Base-by-base conservation (phyloP, 352 stramenopile species). In the Blastocystis sp. region DNA sequence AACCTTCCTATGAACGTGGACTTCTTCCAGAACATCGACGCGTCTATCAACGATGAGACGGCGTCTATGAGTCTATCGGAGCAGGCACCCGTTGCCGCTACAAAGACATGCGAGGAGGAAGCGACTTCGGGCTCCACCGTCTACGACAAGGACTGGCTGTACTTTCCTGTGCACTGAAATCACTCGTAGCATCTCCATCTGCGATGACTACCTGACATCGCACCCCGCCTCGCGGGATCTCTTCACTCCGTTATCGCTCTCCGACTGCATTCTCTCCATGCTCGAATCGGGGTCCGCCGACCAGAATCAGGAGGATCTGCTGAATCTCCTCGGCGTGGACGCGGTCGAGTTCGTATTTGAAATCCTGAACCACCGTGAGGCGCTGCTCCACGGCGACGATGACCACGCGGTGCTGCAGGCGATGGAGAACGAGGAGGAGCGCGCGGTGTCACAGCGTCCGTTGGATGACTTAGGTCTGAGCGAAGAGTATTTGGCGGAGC, bases 221-320 rank as follows among this genome's bases (percentile, higher is more conserved):
- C 59, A 85, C 55, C 74, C 74, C 1, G 61, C 74, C 29, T 85
- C 74, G 31, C 74, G 74, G 3, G 74, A 85, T 41, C 50, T 85
- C 6, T 85, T 85, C 33, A 85, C 59, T 21, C 13, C 74, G 33
- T 21, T 59, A 16, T 55, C 74, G 6, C 61, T 85, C 2, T 59
- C 50, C 16, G 74, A 85, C 51, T 85, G 74, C 74, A 85, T 85
- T 55, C 67, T 85, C n/a, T 85, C 74, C 35, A 67, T 85, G 55
- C 50, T 85, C 4, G 74, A 85, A 51, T 69, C 50, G 31, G 74
- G 41, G 29, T 51, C 50, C 45, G 41, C 74, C 10, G 74, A 85
- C 29, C 74, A 85, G 29, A 85, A 85, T 39, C 74, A 85, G 41
- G 74, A 85, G 29, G 74, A 85, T 45, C 45, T 85, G 33, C 74